phyloP scores from a whole-genome alignment of 2,329 filamentous ascomycete genomes.

The Parascedosporium putredinis region DNA sequence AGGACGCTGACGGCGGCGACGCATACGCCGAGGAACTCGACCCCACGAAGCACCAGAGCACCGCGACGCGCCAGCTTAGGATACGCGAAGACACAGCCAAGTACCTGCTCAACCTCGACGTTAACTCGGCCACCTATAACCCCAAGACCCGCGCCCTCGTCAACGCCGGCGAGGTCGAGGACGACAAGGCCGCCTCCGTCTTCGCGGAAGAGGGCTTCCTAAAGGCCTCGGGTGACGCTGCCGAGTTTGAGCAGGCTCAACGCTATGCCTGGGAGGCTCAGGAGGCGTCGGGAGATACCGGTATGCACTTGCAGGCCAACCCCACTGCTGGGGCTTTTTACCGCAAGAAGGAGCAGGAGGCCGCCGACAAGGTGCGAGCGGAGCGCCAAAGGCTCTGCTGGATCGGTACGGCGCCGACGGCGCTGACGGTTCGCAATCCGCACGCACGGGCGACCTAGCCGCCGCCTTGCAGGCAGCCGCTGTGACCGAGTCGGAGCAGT shows the following conservation, averaged over 20 bases:
- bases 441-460: constrained; percentile 1
- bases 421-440: not conserved
- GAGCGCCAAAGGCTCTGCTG: constrained; percentile 58
- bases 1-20: constrained; percentile 37
- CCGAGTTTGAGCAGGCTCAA: constrained; percentile 83
- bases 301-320: constrained; percentile 87
- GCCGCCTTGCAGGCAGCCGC: constrained; percentile 35
- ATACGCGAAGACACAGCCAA: constrained; percentile 96
- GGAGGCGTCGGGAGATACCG: constrained; percentile 67
- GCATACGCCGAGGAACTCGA: constrained; percentile 92
- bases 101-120: constrained; percentile 86
- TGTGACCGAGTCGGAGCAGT: constrained; percentile 72
- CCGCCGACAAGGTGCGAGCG: constrained; percentile 57
- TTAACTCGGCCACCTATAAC: constrained; percentile 95
- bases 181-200: constrained; percentile 67
- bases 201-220: constrained; percentile 93
- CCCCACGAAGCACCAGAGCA: constrained; percentile 89
- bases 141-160: constrained; percentile 91
- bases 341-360: constrained; percentile 69
- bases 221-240: constrained; percentile 78
- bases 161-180: constrained; percentile 69
- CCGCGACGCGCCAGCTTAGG: constrained; percentile 79
- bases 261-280: constrained; percentile 92
- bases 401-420: constrained; percentile 75
- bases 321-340: constrained; percentile 83